phyloP scores from a whole-genome alignment of 257 asterid species.

The Orobanche coerulescens region DNA sequence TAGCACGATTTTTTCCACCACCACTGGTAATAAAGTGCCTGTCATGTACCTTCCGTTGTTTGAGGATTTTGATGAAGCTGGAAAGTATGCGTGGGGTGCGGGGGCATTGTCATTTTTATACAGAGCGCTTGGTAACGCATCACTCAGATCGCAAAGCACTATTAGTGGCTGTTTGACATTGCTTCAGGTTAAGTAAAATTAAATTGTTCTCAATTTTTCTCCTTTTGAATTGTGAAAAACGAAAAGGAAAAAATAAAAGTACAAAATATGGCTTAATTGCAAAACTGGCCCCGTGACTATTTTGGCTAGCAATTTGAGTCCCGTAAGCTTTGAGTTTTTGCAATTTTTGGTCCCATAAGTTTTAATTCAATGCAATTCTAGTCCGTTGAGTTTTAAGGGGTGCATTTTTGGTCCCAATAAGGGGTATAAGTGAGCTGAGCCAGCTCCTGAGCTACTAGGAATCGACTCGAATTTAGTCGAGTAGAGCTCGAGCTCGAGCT shows the following conservation, averaged over 20 bases:
- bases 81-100: conserved; percentile 97
- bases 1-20: conserved; percentile 87
- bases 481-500: too few species aligned
- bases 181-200: conserved; percentile 57
- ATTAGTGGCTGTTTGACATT: conserved; percentile 89
- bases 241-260: not conserved
- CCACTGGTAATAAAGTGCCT: conserved; percentile 95
- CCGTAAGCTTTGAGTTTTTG: too few species aligned
- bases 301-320: too few species aligned
- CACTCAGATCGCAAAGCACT: conserved; percentile 89
- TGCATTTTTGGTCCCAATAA: too few species aligned
- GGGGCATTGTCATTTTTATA: conserved; percentile 84
- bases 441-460: too few species aligned
- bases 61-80: conserved; percentile 83
- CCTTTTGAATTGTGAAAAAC: not conserved
- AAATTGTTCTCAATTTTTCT: not conserved
- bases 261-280: too few species aligned
- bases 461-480: too few species aligned
- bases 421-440: too few species aligned
- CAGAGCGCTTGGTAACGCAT: conserved; percentile 94
- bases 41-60: conserved; percentile 94
- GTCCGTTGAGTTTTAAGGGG: too few species aligned
- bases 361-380: too few species aligned
- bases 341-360: too few species aligned
- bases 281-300: too few species aligned